Evolutionary conservation across 192 early-diverging fungal genomes (phyloP), one percentile per base, ranked within the genome.

Genomic region (Kappamyces sp.): DNA sequence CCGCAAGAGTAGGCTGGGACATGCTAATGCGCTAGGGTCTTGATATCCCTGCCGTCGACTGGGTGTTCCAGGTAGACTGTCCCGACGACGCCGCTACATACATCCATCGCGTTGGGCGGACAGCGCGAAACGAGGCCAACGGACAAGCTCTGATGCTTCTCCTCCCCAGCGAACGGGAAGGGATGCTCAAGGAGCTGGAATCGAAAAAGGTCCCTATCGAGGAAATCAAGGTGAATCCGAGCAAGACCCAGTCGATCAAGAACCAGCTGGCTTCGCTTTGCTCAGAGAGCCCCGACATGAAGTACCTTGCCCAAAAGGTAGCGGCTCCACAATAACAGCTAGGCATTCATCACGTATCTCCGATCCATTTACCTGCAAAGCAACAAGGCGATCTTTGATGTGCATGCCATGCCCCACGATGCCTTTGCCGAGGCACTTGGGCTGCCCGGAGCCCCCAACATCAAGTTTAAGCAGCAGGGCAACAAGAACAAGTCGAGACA

Each of bases 41-140:
- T 39, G 97, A 99, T 72, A 96, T 99, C 64, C 94, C 97, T 0
- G 87, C 92, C 8, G 94, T 99, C 3, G 91, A 99, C 69, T 99
- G 97, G 97, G 97, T 99, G 36, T 81, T 99, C 42, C 97, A 99
- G 60, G 64, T 95, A 48, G 97, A 99, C 68, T 94, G 92, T 52
- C 97, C 97, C 41, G 97, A 97, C 67, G 89, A 96, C 74, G 86
- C 87, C 40, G 90, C 84, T 48, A 99, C 94, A 1, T 97, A 99
- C 74, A 91, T 99, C 69, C 97, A 99, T 66, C 89, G 97, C 47
- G 97, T 97, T 3, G 97, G 97, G 1, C 86, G 97, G 47, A 99
- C 97, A 12, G 97, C 97, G 5, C 87, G 97, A 57, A 90, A 91
- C 78, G 89, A 92, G 46, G 79, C 92, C 2, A 70, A 82, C 3